Percentiles rank a stretch among this genome's conserved stretches.
Conservation (phyloP, 23 red algal genomes). For the Gracilaria gracilis region DNA sequence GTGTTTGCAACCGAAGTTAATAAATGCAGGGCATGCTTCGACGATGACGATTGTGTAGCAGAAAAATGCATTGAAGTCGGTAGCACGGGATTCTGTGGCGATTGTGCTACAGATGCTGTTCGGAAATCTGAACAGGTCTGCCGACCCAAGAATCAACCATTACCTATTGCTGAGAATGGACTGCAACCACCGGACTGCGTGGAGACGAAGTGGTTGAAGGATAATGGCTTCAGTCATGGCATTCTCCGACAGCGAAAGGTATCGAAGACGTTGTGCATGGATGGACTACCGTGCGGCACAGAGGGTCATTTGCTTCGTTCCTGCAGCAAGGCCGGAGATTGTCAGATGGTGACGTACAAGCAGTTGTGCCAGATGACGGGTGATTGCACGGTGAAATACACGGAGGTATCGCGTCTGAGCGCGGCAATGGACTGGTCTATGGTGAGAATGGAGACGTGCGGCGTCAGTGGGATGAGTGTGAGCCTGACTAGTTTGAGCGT, state of each 20-base stretch:
- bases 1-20: too few species aligned
- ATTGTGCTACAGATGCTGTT: too few species aligned
- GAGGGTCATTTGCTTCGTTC: slow-evolving; percentile 1
- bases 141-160: too few species aligned
- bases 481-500: background rate
- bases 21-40: too few species aligned
- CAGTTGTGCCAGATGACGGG: background rate
- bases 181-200: too few species aligned
- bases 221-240: background rate
- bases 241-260: background rate
- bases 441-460: background rate
- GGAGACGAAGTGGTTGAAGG: background rate
- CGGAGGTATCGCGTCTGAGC: background rate
- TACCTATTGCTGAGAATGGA: too few species aligned
- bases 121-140: too few species aligned
- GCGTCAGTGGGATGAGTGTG: background rate
- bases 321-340: background rate
- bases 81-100: too few species aligned
- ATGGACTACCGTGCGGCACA: background rate
- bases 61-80: too few species aligned
- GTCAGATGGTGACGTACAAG: background rate
- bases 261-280: background rate
- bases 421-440: background rate
- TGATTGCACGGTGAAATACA: background rate
- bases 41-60: too few species aligned